Base-by-base conservation (phyloP, 176 grass and related monocot species). In the Dactylis glomerata region DNA sequence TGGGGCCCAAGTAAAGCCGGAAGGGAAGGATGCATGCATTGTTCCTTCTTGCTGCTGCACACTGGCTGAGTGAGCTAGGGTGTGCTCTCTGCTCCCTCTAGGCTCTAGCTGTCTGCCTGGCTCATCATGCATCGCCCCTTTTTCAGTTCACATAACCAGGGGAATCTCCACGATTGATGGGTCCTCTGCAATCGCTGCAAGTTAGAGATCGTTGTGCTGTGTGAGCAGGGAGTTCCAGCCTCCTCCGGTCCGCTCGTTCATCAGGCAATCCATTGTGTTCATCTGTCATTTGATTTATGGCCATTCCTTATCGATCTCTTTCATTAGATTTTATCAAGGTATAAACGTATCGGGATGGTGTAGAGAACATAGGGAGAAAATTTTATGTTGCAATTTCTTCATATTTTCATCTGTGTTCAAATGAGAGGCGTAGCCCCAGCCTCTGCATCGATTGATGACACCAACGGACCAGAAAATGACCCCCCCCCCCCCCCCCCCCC, bases 81-180 rank as follows among this genome's bases (percentile, higher is more conserved):
- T 51, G 52, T 28, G 66, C 8, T 50, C 63, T 67, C 15, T 16
- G 63, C 16, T 68, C 19, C 26, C 67, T 63, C 59, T 69, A 71
- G 68, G 19, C 67, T 63, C 59, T 69, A 71, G 68, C 68, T 26
- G 38, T 44, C 68, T 89, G 26, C 55, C 51, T 77, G 38, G 50
- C 52, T 88, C 41, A 80, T 79, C 67, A 46, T 20, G 31, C 38
- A 68, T 64, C 13, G n/a, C 2, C 36, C 79, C n/a, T 3, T 77
- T 87, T 82, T 77, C 62, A 87, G 16, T 84, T 76, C 16, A 38
- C 64, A 62, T 10, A 55, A 81, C 47, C 8, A n/a, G 5, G 40
- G 4, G 72, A 89, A 86, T 86, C 78, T 82, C 83, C 54, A 45
- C 19, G 44, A 64, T 45, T 89, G 88, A 90, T 72, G 83, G 78